Evolutionary conservation across 768 basidiomycete species (phyloP), one percentile per base, ranked within the genome.

Genomic region (Lactarius hengduanensis): DNA sequence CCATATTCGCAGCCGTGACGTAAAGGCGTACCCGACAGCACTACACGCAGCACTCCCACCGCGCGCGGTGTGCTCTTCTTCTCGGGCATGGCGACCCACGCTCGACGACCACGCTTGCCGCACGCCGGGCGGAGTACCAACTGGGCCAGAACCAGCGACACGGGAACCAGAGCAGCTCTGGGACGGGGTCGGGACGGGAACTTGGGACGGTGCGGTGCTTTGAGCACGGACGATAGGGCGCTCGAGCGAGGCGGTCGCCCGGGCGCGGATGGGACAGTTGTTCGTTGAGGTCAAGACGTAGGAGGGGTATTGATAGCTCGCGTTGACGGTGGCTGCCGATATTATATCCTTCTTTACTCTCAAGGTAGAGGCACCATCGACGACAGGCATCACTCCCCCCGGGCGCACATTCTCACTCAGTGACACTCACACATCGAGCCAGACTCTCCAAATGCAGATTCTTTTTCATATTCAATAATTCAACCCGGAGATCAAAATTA

Each of bases 21-120:
- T 97, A 43, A 84, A 96, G 75, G 72, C 72, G 0, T 87, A 86
- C 9, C 82, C 97, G 4, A 75, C 76, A 45, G 72, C 77, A 1
- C 77, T 98, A 0, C 87, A 96, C 72, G 78, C 82, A 0, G 75
- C 86, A 0, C 83, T 98, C 0, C 94, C 95, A 0, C 74, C 94
- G 0, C 75, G 98, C 32, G 32, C 32, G 32, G 32, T 6, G 32
- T 32, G 26, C 77, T 98, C 61, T 80, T n/a, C n/a, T n/a, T 97
- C 73, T 92, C 90, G 0, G 96, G 1, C 93, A 98, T 73, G 86
- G 87, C 0, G 92, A 97, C 74, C 96, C 96, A 0, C 85, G 92
- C 0, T 79, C 75, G n/a, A n/a, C n/a, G n/a, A n/a, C n/a, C n/a
- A n/a, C n/a, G n/a, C n/a, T n/a, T n/a, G 28, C 61, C 7, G 47